Conservation (phyloP, 345 rosid genomes). For the Arabidopsis arenosa region DNA sequence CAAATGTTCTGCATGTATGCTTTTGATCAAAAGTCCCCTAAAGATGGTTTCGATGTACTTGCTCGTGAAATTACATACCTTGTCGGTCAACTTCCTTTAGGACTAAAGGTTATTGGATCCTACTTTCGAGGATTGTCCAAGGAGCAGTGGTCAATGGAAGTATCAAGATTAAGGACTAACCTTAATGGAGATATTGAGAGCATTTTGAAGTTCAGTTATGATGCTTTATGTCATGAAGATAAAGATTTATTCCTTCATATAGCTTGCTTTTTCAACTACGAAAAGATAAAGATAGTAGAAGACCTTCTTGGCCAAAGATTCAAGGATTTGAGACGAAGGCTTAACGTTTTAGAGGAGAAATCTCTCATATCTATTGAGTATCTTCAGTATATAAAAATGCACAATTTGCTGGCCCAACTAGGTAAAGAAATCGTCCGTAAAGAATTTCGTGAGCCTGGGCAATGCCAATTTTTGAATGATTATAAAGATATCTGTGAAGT, state of each 20-base stretch:
- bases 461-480: slow-evolving; percentile 25
- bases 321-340: background rate
- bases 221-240: slow-evolving; percentile 33
- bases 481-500: slow-evolving; percentile 30
- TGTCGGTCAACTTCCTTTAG: slow-evolving; percentile 40
- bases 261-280: slow-evolving; percentile 33
- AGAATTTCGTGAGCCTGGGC: slow-evolving; percentile 20
- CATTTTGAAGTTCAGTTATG: slow-evolving; percentile 42
- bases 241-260: slow-evolving; percentile 45
- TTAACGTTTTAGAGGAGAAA: slow-evolving; percentile 15
- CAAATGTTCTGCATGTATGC: slow-evolving; percentile 24
- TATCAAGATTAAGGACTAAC: slow-evolving; percentile 14
- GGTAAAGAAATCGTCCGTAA: slow-evolving; percentile 29
- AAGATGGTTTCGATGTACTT: background rate
- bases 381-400: slow-evolving; percentile 10
- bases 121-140: background rate
- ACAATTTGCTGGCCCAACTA: slow-evolving; percentile 40
- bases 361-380: slow-evolving; percentile 30
- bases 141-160: slow-evolving; percentile 23
- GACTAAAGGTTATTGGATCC: slow-evolving; percentile 41
- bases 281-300: background rate
- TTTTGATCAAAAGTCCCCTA: slow-evolving; percentile 10
- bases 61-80: background rate
- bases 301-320: background rate
- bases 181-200: slow-evolving; percentile 15